Conservation (phyloP, 1,284 basidiomycete species). For the Schizophyllum commune region DNA sequence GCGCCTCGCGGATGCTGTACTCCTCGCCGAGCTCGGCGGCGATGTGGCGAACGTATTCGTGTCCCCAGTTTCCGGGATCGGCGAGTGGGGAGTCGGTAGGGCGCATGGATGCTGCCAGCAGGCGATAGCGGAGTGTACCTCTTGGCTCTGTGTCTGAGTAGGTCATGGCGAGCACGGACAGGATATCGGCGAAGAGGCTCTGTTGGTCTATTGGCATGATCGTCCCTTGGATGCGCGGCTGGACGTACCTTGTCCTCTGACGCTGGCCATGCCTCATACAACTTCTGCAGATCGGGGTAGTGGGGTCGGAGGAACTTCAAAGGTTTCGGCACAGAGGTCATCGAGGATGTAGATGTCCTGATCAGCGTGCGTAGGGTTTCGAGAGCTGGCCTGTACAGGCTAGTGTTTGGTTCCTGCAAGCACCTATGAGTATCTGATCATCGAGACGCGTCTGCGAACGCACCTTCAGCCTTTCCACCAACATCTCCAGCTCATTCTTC, state of each 20-base stretch:
- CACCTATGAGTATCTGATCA: slow-evolving; percentile 1
- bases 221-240: not conserved
- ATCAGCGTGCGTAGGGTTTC: slow-evolving; percentile 94
- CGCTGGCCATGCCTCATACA: slow-evolving; percentile 76
- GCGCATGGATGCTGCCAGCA: slow-evolving; percentile 71
- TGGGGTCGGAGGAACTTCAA: slow-evolving; percentile 97
- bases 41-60: slow-evolving; percentile 97
- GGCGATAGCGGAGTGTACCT: slow-evolving; percentile 89
- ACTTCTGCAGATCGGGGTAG: slow-evolving; percentile 80
- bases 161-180: slow-evolving; percentile 99
- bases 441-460: slow-evolving; percentile 9
- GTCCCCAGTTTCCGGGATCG: slow-evolving; percentile 95
- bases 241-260: slow-evolving; percentile 70
- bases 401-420: slow-evolving; percentile 77
- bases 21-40: slow-evolving; percentile 97
- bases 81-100: slow-evolving; percentile 60
- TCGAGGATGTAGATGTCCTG: slow-evolving; percentile 94
- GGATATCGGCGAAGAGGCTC: slow-evolving; percentile 95
- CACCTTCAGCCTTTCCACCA: slow-evolving; percentile 91
- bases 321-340: slow-evolving; percentile 99
- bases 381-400: slow-evolving; percentile 84
- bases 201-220: slow-evolving; percentile 24
- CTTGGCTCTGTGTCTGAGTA: slow-evolving; percentile 95
- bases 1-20: slow-evolving; percentile 55
- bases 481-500: slow-evolving; percentile 95